A percentile compares a stretch with the other conserved stretches of the same genome.
Conservation (phyloP, 805 yeast genomes). For the Zygoascus biomembranicola region DNA sequence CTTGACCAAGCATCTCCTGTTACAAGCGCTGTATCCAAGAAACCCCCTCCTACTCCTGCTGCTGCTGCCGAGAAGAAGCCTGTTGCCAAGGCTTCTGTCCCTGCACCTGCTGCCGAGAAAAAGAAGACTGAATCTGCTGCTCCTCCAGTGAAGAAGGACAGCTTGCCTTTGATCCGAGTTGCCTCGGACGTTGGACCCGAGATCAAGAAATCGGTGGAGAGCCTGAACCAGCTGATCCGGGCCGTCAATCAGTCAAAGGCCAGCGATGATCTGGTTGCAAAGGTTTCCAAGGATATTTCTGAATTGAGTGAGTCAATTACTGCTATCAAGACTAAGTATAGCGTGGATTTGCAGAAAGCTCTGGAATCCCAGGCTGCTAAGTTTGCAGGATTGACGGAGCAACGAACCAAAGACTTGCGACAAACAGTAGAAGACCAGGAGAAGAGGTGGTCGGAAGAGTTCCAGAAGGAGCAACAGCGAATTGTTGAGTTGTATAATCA, state of each 20-base stretch:
- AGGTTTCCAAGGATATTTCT: slow-evolving; percentile 18
- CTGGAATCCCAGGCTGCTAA: slow-evolving; percentile 27
- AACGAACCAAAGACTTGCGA: slow-evolving; percentile 20
- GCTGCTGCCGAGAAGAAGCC: neutral
- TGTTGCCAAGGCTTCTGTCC: slow-evolving; percentile 1
- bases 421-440: slow-evolving; percentile 36
- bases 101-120: neutral
- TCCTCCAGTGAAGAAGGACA: slow-evolving; percentile 12
- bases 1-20: neutral
- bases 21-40: neutral
- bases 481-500: slow-evolving; percentile 52
- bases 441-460: slow-evolving; percentile 50
- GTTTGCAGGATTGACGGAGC: slow-evolving; percentile 20
- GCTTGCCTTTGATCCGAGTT: slow-evolving; percentile 13
- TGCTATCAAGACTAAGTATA: slow-evolving; percentile 12
- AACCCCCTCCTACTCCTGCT: neutral
- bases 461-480: slow-evolving; percentile 50
- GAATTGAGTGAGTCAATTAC: slow-evolving; percentile 17
- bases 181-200: slow-evolving; percentile 16
- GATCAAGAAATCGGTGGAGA: slow-evolving; percentile 17
- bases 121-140: neutral
- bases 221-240: slow-evolving; percentile 10
- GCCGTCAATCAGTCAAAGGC: slow-evolving; percentile 11
- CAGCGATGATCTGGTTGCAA: slow-evolving; percentile 15
- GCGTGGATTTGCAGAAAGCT: slow-evolving; percentile 17